A percentile compares a stretch with the other conserved stretches of the same genome.
Conservation (phyloP, 768 basidiomycete species). For the Mycena belliarum region DNA sequence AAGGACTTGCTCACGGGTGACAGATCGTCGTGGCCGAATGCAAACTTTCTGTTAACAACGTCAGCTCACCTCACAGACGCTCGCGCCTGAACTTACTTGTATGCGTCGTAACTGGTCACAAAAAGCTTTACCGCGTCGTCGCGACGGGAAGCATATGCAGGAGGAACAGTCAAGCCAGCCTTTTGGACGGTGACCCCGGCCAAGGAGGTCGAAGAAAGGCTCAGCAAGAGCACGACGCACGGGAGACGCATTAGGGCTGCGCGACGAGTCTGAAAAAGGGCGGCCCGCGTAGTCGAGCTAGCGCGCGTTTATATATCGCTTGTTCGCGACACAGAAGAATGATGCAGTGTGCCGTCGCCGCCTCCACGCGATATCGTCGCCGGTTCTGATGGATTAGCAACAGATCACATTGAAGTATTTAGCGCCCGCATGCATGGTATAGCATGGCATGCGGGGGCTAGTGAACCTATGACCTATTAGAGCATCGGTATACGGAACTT, state of each 20-base stretch:
- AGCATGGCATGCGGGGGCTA: no score
- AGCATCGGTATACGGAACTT: neutral
- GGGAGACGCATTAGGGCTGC: neutral
- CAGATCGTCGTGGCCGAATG: conserved; percentile 12
- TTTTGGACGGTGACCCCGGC: conserved; percentile 11
- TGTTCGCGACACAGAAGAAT: neutral
- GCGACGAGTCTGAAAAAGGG: neutral
- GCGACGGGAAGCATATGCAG: neutral
- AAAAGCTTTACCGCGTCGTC: conserved; percentile 4
- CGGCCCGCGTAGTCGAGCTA: neutral
- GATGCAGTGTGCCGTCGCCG: neutral
- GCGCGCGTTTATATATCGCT: conserved; percentile 1
- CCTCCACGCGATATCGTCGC: neutral
- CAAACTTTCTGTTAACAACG: conserved; percentile 1
- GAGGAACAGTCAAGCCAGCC: conserved; percentile 4
- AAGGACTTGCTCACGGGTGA: conserved; percentile 5
- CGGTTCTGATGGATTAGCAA: neutral
- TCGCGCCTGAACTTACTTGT: conserved; percentile 2
- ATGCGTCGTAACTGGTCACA: conserved; percentile 5
- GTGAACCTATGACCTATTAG: neutral
- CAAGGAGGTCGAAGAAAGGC: conserved; percentile 5
- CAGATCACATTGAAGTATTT: neutral
- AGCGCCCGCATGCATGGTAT: neutral
- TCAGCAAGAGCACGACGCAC: neutral
- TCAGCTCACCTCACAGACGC: neutral